These are phyloP conservation scores for Kurtzmaniella fragi DNA, from an alignment of 805 yeast genomes.

Conservation along the genomic window DNA sequence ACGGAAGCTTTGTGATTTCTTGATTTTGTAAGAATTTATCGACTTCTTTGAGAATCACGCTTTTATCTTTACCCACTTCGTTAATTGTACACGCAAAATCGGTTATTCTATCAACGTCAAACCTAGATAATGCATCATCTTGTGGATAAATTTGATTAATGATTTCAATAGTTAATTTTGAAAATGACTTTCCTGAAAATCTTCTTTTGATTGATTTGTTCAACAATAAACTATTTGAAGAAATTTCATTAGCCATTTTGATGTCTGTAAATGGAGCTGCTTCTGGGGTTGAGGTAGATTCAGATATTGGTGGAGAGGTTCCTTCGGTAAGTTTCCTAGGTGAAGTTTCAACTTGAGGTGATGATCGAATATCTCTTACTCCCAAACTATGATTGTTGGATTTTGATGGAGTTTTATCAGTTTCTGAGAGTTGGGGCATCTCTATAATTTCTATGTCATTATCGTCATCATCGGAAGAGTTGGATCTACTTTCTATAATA, in stretches of 20 bases:
- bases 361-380: no score
- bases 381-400: no score
- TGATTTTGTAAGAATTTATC: neutral
- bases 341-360: no score
- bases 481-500: neutral
- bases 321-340: no score
- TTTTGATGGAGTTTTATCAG: no score
- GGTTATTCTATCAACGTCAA: conserved; percentile 1
- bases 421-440: neutral
- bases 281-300: no score
- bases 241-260: no score
- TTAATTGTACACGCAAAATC: conserved; percentile 5
- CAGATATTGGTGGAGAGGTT: no score
- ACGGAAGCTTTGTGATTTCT: neutral
- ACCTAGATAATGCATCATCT: conserved; percentile 3
- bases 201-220: conserved; percentile 7
- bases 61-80: neutral
- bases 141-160: conserved; percentile 7
- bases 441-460: conserved; percentile 16
- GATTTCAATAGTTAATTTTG: neutral
- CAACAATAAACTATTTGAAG: no score
- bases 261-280: no score
- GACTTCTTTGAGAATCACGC: neutral
- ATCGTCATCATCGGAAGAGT: conserved; percentile 7
- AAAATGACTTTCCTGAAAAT: conserved; percentile 4